Base-by-base conservation (phyloP, 1,139 yeast genomes). In the Debaryomycetaceae sp. region DNA sequence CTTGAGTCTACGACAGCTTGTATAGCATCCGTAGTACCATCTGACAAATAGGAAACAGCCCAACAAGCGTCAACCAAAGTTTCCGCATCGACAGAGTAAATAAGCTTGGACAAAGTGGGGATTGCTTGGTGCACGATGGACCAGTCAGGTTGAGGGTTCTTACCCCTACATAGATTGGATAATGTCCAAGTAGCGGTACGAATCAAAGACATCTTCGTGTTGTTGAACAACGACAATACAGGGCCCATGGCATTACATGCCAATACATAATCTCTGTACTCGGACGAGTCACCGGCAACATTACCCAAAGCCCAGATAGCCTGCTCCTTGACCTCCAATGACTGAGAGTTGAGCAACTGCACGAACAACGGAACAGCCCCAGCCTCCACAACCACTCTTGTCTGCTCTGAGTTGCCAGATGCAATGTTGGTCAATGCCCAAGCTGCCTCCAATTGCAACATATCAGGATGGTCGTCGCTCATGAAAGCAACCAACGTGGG, bases 281-380 rank as follows among this genome's bases (percentile, higher is more conserved):
- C 76, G 14, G 97, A 79, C 20, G 96, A 87, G 65, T 93, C 99
- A 67, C 99, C 99, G 29, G 99, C 98, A 65, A 93, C 97, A 65
- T 93, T 95, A 68, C 99, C 99, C 57, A 93, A 75, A 35, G 99
- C 99, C 99, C 99, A 93, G 56, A 93, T 93, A 20, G 98, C 98
- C 72, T 93, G 99, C 65, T 93, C 99, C 67, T 89, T 88, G 47
- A 95, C 97, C 62, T 95, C 99, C 45, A 84, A 74, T 41, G 95
- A 88, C 49, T 81, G 83, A 6, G 96, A 86, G 56, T 80, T 78
- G 56, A 95, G 77, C 55, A 95, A 76, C 54, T 84, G 79, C 40
- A 93, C 97, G 68, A 93, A 90, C 49, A 83, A 71, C 22, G 98
- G 99, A 38, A 93, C 95, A 0, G 98, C 98, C 44, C 95, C 95